Evolutionary conservation across 129 eudicot genomes (phyloP), one percentile per base, ranked within the genome.

Genomic region (Flaveria trinervia): DNA sequence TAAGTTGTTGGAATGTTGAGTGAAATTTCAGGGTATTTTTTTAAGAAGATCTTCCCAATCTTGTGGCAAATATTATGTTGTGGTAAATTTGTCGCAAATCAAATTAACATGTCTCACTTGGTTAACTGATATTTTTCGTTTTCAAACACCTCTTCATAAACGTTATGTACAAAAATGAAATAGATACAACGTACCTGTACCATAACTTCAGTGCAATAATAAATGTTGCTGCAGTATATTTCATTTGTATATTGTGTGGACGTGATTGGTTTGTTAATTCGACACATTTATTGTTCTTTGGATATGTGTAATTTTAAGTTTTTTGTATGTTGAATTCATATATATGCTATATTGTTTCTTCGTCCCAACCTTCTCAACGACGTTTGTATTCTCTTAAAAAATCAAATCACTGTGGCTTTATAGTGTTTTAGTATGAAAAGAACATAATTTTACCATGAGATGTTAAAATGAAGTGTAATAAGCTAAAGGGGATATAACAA

Each of bases 201-300:
- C 62, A 17, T 8, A 20, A 18, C 26, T 30, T 30, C 5, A 30
- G 36, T 56, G 15, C 36, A 10, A 59, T 9, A 22, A 10, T 23
- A 59, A 59, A 12, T 57, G 30, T 20, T 22, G 15, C 30, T 33
- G 17, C 30, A 59, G 65, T 59, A 59, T 59, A 59, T 59, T 59
- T 59, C 66, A 59, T 59, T 59, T 59, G 66, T 59, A 23, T 15
- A 59, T 59, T 59, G 39, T 14, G 18, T 59, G 66, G 30, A 59
- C 7, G 66, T 59, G 36, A 59, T 59, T 26, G 16, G n/a, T 59
- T 59, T 18, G 14, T 25, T 59, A 23, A 59, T 23, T 59, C 23
- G 36, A 25, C 39, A 59, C n/a, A 59, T 59, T 59, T 23, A 59
- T 22, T 59, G 15, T 10, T 59, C 66, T 17, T 23, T 11, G 39